Evolutionary conservation across 768 basidiomycete species (phyloP).

Genomic region (Auricularia heimuer): DNA sequence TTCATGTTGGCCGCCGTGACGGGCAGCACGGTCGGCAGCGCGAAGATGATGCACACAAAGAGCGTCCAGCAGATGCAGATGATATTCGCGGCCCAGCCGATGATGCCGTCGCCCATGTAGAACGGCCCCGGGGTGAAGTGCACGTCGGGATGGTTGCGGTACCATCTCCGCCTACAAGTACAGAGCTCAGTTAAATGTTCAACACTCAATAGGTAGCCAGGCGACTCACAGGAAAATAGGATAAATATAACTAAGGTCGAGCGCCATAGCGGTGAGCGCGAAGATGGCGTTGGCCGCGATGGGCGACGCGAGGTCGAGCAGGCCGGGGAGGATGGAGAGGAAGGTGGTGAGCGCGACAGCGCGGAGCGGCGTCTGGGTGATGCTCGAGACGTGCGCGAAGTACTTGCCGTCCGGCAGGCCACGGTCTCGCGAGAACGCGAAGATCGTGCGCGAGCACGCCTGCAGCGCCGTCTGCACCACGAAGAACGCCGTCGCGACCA

Average conservation of each 20-base stretch:
- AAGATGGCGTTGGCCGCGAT: slow-evolving; percentile 75
- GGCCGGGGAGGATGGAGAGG: slow-evolving; percentile 56
- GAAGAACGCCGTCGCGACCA: slow-evolving; percentile 82
- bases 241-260: slow-evolving; percentile 70
- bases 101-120: slow-evolving; percentile 62
- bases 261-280: slow-evolving; percentile 66
- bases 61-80: slow-evolving; percentile 61
- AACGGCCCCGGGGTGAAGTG: slow-evolving; percentile 80
- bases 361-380: slow-evolving; percentile 65
- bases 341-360: slow-evolving; percentile 67
- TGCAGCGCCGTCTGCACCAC: slow-evolving; percentile 52
- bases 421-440: slow-evolving; percentile 76
- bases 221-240: slow-evolving; percentile 53
- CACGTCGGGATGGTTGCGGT: slow-evolving; percentile 67
- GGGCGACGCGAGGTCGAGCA: slow-evolving; percentile 68
- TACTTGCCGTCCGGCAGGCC: slow-evolving; percentile 70
- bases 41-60: slow-evolving; percentile 63
- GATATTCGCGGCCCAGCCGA: slow-evolving; percentile 53
- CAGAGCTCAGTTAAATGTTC: too few species aligned
- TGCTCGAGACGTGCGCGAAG: slow-evolving; percentile 56
- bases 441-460: slow-evolving; percentile 44
- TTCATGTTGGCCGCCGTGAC: slow-evolving; percentile 71
- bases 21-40: slow-evolving; percentile 58
- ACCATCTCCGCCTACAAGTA: slow-evolving; percentile 42
- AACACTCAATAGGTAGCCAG: too few species aligned